A percentile compares a stretch with the other conserved stretches of the same genome.
Evolutionary conservation across 2,329 filamentous ascomycete species (phyloP).

Genomic region (Fusarium humuli): DNA sequence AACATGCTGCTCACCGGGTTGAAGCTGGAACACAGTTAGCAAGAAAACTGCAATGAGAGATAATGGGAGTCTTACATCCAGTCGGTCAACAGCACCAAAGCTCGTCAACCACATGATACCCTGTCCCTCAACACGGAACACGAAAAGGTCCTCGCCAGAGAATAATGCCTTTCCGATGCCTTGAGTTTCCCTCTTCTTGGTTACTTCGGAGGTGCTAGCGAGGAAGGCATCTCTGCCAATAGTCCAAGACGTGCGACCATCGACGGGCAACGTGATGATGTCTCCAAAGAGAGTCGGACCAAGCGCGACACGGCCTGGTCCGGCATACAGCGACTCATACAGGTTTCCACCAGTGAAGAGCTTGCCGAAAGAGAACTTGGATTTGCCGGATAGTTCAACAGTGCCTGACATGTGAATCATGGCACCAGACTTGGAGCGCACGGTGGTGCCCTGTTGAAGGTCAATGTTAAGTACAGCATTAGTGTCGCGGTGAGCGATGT

Average conservation of each 20-base stretch:
- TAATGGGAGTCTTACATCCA: not conserved
- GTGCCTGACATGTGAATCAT: constrained; percentile 1
- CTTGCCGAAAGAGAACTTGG: not conserved
- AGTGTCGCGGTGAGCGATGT: not conserved
- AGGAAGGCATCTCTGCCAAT: not conserved
- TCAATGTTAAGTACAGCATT: not conserved
- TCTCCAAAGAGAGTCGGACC: not conserved
- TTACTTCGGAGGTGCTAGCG: not conserved
- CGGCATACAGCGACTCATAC: not conserved
- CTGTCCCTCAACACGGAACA: not conserved
- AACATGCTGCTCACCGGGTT: not conserved
- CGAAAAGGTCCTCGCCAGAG: not conserved
- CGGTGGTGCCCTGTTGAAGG: not conserved
- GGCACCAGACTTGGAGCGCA: not conserved
- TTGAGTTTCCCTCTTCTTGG: not conserved
- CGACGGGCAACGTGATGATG: not conserved
- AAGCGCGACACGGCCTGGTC: not conserved
- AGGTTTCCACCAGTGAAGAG: not conserved
- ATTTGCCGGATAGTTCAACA: not conserved
- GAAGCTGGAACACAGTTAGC: not conserved
- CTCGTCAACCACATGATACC: not conserved
- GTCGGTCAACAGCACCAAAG: not conserved
- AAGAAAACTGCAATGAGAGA: no score
- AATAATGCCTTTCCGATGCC: not conserved
- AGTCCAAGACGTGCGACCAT: not conserved